Evolutionary conservation across 1,284 basidiomycete species (phyloP), one percentile per base, ranked within the genome.

Genomic region (Boletus semigastroideus): DNA sequence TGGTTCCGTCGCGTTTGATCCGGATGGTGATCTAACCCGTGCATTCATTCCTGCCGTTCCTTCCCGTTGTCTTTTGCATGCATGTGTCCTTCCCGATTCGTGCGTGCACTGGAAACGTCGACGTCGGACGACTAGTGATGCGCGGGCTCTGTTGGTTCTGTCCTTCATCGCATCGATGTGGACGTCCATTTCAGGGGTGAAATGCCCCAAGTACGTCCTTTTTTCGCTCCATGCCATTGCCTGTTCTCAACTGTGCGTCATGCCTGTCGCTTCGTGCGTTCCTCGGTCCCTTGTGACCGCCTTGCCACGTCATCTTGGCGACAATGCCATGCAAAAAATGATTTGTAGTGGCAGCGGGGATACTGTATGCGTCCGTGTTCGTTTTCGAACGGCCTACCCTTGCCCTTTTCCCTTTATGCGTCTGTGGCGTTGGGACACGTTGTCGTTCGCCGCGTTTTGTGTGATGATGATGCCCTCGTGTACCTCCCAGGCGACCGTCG

Each of bases 141-240:
- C 68, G 92, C 92, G 30, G 93, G 92, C 27, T 86, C 87, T 20
- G 92, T 91, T 46, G 88, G 82, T 2, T 85, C 86, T 40, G 75
- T 93, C 69, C 78, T 96, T 38, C 68, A 77, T 38, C 85, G 82
- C 45, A 77, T 82, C 49, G 72, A 81, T 31, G 91, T 91, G 39
- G 91, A 94, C 67, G 79, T 93, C 25, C 90, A 90, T 67, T 78
- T 93, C 60, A 96, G 93, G 1, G 93, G 93, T n/a, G 93, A 95
- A 70, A 92, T 95, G 91, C 70, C 79, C 25, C 92, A 94, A 70
- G 90, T 92, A 70, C 55, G 85, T 69, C 57, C 56, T 60, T 46
- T 53, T 37, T 42, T 49, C 55, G 54, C 43, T 48, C 42, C 55
- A 37, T 46, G 11, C 14, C 22, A 7, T 27, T 38, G 22, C 20